Evolutionary conservation across 371 early-diverging fungal species (phyloP).

Genomic region (Mortierella sp.): DNA sequence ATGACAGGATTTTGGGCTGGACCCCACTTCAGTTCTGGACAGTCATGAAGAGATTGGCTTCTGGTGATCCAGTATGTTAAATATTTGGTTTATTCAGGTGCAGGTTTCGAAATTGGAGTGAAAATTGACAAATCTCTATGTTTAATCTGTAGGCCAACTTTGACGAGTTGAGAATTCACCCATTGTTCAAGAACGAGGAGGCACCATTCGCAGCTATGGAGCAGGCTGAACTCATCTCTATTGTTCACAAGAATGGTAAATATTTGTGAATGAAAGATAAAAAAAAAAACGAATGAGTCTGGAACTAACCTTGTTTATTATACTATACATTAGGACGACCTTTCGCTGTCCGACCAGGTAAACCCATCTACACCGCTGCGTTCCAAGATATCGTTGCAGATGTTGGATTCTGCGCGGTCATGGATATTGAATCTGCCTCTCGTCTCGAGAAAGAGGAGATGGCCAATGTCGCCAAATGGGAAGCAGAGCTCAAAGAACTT

Average conservation of each 20-base stretch:
- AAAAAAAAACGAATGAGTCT: background rate
- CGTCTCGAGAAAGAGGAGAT: conserved; percentile 76
- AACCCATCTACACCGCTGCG: conserved; percentile 86
- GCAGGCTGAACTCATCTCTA: conserved; percentile 84
- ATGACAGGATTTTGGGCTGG: conserved; percentile 69
- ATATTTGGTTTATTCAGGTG: background rate
- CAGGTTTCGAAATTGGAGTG: background rate
- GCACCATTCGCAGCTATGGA: conserved; percentile 86
- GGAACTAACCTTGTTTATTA: background rate
- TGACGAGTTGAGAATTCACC: conserved; percentile 81
- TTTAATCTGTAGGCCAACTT: conserved; percentile 65
- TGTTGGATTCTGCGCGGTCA: conserved; percentile 76
- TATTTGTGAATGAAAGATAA: background rate
- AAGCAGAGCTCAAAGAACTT: conserved; percentile 74
- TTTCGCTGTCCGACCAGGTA: conserved; percentile 78
- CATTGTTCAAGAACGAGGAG: conserved; percentile 88
- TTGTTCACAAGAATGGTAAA: conserved; percentile 80
- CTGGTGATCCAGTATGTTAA: conserved; percentile 64
- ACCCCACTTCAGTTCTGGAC: conserved; percentile 84
- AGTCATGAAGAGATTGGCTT: conserved; percentile 71
- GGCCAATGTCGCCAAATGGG: conserved; percentile 74
- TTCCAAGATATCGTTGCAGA: conserved; percentile 81
- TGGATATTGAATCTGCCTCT: conserved; percentile 84
- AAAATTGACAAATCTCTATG: background rate
- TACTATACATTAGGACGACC: conserved; percentile 73